Evolutionary conservation across 345 rosid species (phyloP).

Genomic region (Alliaria petiolata): DNA sequence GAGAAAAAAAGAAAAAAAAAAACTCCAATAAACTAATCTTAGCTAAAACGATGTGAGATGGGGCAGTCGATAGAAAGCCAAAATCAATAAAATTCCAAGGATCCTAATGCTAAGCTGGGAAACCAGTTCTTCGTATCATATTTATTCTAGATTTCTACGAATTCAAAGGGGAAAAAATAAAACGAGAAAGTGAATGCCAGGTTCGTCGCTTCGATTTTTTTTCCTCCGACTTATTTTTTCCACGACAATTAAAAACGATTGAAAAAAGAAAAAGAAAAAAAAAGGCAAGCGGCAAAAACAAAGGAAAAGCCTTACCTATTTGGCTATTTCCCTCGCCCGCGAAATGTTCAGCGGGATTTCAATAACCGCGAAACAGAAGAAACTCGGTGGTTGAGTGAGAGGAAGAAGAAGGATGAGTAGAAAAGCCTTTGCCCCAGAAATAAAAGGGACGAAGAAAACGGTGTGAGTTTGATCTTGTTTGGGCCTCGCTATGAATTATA

Average conservation of each 20-base stretch:
- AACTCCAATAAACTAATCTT: slow-evolving; percentile 10
- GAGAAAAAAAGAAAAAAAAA: not conserved
- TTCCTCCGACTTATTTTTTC: not conserved
- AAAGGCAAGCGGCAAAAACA: not conserved
- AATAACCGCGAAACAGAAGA: slow-evolving; percentile 20
- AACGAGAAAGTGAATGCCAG: too few species aligned
- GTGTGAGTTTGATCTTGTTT: not conserved
- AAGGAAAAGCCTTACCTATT: not conserved
- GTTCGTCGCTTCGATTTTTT: not conserved
- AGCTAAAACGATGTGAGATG: not conserved
- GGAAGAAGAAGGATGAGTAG: not conserved
- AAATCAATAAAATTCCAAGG: not conserved
- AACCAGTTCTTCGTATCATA: not conserved
- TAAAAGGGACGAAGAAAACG: not conserved
- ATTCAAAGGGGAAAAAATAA: not conserved
- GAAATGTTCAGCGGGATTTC: slow-evolving; percentile 17
- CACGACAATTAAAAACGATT: not conserved
- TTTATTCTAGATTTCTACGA: not conserved
- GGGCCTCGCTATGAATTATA: not conserved
- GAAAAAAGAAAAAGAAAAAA: not conserved
- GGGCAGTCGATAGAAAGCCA: not conserved
- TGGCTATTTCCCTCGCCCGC: slow-evolving; percentile 31
- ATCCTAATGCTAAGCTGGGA: slow-evolving; percentile 1
- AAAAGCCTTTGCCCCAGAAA: not conserved
- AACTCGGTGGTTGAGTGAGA: slow-evolving; percentile 3